Evolutionary conservation across 2,329 filamentous ascomycete species (phyloP).

Genomic region (Trematosphaeria pertusa): DNA sequence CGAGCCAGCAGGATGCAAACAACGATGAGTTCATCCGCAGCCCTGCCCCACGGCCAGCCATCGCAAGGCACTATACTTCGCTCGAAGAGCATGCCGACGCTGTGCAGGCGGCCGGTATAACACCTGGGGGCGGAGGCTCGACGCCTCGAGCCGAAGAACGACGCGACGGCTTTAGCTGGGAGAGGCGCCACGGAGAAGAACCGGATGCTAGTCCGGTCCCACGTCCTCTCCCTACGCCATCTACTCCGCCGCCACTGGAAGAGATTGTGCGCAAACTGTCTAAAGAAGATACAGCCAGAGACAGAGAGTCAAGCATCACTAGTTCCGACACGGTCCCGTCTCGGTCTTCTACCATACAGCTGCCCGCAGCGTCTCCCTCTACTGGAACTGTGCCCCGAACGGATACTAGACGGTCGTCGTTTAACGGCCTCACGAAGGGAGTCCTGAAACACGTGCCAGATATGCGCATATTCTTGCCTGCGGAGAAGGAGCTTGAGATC

Average conservation of each 20-base stretch:
- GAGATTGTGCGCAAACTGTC: conserved; percentile 24
- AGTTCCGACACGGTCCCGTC: conserved; percentile 22
- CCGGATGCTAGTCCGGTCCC: conserved; percentile 20
- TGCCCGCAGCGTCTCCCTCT: conserved; percentile 6
- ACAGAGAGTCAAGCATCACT: conserved; percentile 15
- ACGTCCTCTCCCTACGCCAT: conserved; percentile 10
- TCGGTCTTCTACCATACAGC: conserved; percentile 9
- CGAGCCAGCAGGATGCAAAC: not conserved
- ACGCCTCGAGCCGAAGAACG: conserved; percentile 27
- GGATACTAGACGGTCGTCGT: conserved; percentile 28
- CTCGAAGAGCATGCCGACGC: conserved; percentile 36
- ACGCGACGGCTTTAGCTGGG: conserved; percentile 38
- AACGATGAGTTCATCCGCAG: not conserved
- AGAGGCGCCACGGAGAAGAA: conserved; percentile 14
- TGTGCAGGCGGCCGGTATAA: conserved; percentile 6
- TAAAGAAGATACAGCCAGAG: conserved; percentile 16
- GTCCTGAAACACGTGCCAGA: conserved; percentile 30
- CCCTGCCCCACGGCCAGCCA: conserved; percentile 8
- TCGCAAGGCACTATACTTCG: conserved; percentile 28
- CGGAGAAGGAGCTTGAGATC: conserved; percentile 3
- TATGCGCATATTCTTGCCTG: conserved; percentile 24
- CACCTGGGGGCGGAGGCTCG: conserved; percentile 6
- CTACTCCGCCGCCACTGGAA: conserved; percentile 26
- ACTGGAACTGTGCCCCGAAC: conserved; percentile 10
- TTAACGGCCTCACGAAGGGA: conserved; percentile 33